A percentile compares a stretch with the other conserved stretches of the same genome.
Conservation (phyloP, 116 monocot genomes). For the Thalassia testudinum region DNA sequence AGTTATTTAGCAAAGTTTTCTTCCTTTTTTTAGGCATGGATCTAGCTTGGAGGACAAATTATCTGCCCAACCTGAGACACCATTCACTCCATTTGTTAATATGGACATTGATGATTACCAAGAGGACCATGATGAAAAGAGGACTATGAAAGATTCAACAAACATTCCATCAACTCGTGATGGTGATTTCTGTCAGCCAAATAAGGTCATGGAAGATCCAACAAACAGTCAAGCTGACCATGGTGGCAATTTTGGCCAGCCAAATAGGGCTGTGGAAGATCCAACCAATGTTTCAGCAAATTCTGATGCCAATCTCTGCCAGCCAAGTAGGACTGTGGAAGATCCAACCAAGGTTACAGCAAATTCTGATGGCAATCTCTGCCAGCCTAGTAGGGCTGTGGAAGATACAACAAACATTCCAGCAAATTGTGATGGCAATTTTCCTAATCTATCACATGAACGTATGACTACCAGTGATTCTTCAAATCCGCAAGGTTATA, state of each 20-base stretch:
- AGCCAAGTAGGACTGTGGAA: background rate
- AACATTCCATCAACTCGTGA: too few relatives aligned
- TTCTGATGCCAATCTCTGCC: too few relatives aligned
- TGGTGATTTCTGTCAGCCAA: too few relatives aligned
- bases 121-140: conserved; percentile 8
- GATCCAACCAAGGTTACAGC: too few relatives aligned
- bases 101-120: conserved; percentile 44
- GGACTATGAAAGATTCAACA: background rate
- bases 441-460: too few relatives aligned
- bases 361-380: too few relatives aligned
- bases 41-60: conserved; percentile 2
- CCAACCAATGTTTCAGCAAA: too few relatives aligned
- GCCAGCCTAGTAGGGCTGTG: background rate
- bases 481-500: conserved; percentile 32
- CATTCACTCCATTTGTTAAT: conserved; percentile 19
- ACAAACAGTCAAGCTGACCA: background rate
- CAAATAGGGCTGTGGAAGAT: too few relatives aligned
- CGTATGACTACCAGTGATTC: background rate
- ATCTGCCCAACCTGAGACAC: background rate
- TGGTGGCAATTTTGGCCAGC: too few relatives aligned
- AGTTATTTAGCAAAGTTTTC: too few relatives aligned
- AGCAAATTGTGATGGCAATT: too few relatives aligned
- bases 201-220: background rate
- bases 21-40: background rate
- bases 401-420: background rate